These are phyloP conservation scores for Saturnispora dispora DNA, from an alignment of 805 yeast genomes.

Conservation along the genomic window DNA sequence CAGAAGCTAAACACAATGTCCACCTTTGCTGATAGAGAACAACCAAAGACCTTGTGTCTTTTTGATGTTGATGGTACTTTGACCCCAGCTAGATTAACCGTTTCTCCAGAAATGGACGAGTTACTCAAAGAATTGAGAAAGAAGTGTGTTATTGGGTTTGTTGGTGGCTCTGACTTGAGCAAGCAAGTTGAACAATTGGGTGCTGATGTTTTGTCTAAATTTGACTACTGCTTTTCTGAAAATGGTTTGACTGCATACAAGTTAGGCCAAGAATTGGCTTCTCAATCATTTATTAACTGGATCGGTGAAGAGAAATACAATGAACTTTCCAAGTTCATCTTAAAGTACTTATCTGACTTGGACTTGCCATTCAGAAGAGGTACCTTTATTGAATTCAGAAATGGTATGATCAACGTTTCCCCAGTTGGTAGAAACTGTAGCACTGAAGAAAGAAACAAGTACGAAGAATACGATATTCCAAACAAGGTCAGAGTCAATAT, in stretches of 20 bases:
- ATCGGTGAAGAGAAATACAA: conserved; percentile 93
- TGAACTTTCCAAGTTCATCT: conserved; percentile 74
- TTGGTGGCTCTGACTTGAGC: conserved; percentile 91
- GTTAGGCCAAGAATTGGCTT: conserved; percentile 76
- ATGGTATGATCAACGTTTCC: conserved; percentile 97
- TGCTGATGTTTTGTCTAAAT: conserved; percentile 59
- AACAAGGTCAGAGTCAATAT: conserved; percentile 76
- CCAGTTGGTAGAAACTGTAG: conserved; percentile 99
- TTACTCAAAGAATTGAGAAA: conserved; percentile 69
- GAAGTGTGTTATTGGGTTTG: conserved; percentile 93
- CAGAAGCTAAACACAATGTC: conserved; percentile 17
- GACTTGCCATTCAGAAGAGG: conserved; percentile 98
- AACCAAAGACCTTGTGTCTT: conserved; percentile 79
- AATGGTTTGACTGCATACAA: conserved; percentile 98
- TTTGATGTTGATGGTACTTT: conserved; percentile 98
- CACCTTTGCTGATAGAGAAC: conserved; percentile 57
- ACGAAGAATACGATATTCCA: conserved; percentile 72
- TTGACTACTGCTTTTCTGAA: conserved; percentile 95
- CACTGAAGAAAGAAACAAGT: conserved; percentile 87
- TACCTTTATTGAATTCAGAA: conserved; percentile 97
- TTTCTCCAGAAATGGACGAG: conserved; percentile 70
- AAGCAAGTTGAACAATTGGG: conserved; percentile 98
- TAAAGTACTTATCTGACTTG: conserved; percentile 73
- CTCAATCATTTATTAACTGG: conserved; percentile 93
- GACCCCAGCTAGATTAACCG: conserved; percentile 80